Base-by-base conservation (phyloP, 1,284 basidiomycete species). In the Cryptococcus sp. region DNA sequence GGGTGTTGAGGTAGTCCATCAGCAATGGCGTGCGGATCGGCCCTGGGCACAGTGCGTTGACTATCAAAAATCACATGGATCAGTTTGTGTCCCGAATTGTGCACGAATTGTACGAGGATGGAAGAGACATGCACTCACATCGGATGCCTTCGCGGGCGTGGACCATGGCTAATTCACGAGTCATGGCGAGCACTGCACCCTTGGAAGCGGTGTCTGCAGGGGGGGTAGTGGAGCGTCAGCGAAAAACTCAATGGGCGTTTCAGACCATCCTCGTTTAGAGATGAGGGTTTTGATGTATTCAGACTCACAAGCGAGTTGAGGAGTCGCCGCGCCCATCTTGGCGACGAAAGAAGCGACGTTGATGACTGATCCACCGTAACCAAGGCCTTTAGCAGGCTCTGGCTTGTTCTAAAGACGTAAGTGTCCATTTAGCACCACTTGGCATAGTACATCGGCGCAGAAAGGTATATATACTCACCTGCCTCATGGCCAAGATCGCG, bases 1-100 rank as follows among this genome's bases (percentile, higher is more conserved):
- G 83, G n/a, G 95, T 97, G 80, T 97, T 86, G 70, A 99, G 85
- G 84, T 94, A 98, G 78, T 98, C 89, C 94, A 99, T 99, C 35
- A 99, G 83, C 38, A 98, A 85, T 40, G 93, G 92, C 23, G 93
- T 95, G 78, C 90, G 91, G 63, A 96, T 83, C 47, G 93, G 93
- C 19, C 93, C 93, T 41, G 94, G 94, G 85, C 93, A 97, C 63
- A 98, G 85, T 11, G 93, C 87, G 81, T 99, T 99, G 78, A 97
- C 56, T 58, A 25, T 45, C 42, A 22, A 8, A 16, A 45, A 45
- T 16, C 8, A 6, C 19, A 42, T 3, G 41, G 41, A 17, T 17
- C 16, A 19, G 41, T 45, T 2, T 17, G 42, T 17, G 22, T 13
- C 10, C 4, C 39, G 25, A 38, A 51, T 19, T 45, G 22, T 19